Evolutionary conservation across 768 basidiomycete genomes (phyloP).

Genomic region (Suillus paluster): DNA sequence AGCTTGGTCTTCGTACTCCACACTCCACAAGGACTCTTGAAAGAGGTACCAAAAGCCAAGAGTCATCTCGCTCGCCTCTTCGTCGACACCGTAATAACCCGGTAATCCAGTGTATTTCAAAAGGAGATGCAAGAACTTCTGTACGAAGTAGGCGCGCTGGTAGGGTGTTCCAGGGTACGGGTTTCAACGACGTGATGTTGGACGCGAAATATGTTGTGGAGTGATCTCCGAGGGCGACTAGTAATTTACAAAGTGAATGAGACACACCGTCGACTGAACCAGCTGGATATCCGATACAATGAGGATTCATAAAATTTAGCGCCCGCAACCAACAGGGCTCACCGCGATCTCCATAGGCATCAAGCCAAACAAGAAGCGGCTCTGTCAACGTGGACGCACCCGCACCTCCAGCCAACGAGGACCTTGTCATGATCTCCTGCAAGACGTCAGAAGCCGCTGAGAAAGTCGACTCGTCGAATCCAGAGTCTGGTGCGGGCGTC

Average conservation of each 20-base stretch:
- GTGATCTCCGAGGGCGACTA: slow-evolving; percentile 85
- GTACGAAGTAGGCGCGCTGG: slow-evolving; percentile 57
- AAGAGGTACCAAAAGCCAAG: slow-evolving; percentile 90
- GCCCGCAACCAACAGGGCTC: slow-evolving; percentile 43
- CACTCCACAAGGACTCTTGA: slow-evolving; percentile 84
- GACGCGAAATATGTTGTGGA: slow-evolving; percentile 77
- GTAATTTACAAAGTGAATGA: slow-evolving; percentile 78
- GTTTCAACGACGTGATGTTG: slow-evolving; percentile 57
- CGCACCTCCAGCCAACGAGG: slow-evolving; percentile 70
- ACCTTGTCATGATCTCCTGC: slow-evolving; percentile 78
- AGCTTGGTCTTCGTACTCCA: slow-evolving; percentile 53
- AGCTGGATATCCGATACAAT: slow-evolving; percentile 15
- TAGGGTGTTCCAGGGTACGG: slow-evolving; percentile 40
- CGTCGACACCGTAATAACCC: slow-evolving; percentile 81
- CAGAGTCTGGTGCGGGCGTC: slow-evolving; percentile 34
- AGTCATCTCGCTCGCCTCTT: slow-evolving; percentile 87
- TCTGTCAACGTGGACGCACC: slow-evolving; percentile 79
- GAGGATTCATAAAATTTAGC: slow-evolving; percentile 39
- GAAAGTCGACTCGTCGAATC: slow-evolving; percentile 57
- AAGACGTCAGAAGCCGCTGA: slow-evolving; percentile 70
- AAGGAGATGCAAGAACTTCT: slow-evolving; percentile 72
- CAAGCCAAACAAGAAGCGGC: slow-evolving; percentile 83
- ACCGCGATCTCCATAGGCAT: slow-evolving; percentile 49
- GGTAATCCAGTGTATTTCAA: slow-evolving; percentile 76
- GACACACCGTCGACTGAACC: slow-evolving; percentile 54